These are phyloP conservation scores for Carex arenaria DNA, from an alignment of 202 grass and related monocot species.

Conservation along the genomic window DNA sequence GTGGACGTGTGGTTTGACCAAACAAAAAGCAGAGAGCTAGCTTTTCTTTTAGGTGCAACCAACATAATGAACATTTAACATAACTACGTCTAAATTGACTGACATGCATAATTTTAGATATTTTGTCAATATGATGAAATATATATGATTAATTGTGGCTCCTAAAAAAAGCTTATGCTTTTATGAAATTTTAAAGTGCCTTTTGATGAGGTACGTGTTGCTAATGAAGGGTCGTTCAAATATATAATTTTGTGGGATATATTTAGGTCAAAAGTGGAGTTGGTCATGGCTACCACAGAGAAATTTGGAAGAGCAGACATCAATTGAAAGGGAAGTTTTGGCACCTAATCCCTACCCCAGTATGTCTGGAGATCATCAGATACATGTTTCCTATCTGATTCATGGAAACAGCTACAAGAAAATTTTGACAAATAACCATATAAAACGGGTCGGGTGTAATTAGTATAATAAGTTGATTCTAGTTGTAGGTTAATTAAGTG, in stretches of 20 bases:
- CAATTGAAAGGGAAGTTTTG: conserved; percentile 26
- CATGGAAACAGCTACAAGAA: neutral
- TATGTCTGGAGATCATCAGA: conserved; percentile 10
- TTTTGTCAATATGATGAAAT: conserved; percentile 6
- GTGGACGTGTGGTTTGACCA: conserved; percentile 2
- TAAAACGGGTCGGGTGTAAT: neutral
- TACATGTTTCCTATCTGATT: conserved; percentile 14
- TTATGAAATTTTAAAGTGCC: neutral
- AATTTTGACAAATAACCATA: neutral
- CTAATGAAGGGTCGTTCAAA: conserved; percentile 6
- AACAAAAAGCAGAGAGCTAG: neutral
- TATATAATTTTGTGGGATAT: conserved; percentile 12
- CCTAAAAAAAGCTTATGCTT: neutral
- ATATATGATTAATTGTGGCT: neutral
- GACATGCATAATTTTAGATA: neutral
- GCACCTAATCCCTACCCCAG: conserved; percentile 31
- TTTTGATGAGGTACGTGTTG: neutral
- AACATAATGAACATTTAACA: conserved; percentile 4
- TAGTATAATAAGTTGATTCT: neutral
- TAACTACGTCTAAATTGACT: neutral
- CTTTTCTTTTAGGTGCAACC: conserved; percentile 23
- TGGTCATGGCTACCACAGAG: conserved; percentile 40
- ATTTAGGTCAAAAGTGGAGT: conserved; percentile 39
- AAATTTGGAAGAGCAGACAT: conserved; percentile 28
- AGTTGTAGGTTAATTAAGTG: neutral